Conservation (phyloP, 805 yeast species). For the Lachancea kluyveri region DNA sequence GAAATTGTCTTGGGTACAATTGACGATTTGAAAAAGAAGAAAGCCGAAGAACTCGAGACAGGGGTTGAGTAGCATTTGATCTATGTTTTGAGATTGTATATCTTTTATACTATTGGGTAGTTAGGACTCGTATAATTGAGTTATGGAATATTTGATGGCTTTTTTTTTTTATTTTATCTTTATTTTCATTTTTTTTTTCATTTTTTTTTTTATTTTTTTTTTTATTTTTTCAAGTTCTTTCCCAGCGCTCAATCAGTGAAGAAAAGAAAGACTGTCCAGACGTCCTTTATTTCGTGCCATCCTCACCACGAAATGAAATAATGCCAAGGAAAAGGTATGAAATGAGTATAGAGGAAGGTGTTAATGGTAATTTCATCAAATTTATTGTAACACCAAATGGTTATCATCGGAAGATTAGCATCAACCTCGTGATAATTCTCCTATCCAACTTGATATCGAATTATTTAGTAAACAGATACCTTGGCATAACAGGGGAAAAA, state of each 20-base stretch:
- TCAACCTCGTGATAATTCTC: too few relatives aligned
- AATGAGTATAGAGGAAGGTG: neutral
- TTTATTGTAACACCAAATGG: conserved; percentile 1
- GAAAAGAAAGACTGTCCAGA: too few relatives aligned
- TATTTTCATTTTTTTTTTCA: too few relatives aligned
- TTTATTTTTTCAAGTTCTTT: too few relatives aligned
- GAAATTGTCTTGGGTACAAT: conserved; percentile 65
- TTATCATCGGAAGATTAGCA: conserved; percentile 3
- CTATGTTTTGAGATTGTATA: neutral
- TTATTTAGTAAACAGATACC: neutral
- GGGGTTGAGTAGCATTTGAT: conserved; percentile 1
- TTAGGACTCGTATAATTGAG: neutral
- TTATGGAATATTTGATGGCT: neutral
- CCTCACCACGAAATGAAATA: neutral
- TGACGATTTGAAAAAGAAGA: conserved; percentile 34
- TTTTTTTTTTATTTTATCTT: conserved; percentile 1
- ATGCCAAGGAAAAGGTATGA: neutral
- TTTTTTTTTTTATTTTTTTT: too few relatives aligned
- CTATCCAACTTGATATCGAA: too few relatives aligned
- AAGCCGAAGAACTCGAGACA: conserved; percentile 23
- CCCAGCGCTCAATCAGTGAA: too few relatives aligned
- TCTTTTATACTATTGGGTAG: conserved; percentile 1
- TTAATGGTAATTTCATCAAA: conserved; percentile 1
- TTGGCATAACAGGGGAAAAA: neutral
- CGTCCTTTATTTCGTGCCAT: neutral